Conservation (phyloP, 1,139 yeast species). For the Kluyveromyces sp. region DNA sequence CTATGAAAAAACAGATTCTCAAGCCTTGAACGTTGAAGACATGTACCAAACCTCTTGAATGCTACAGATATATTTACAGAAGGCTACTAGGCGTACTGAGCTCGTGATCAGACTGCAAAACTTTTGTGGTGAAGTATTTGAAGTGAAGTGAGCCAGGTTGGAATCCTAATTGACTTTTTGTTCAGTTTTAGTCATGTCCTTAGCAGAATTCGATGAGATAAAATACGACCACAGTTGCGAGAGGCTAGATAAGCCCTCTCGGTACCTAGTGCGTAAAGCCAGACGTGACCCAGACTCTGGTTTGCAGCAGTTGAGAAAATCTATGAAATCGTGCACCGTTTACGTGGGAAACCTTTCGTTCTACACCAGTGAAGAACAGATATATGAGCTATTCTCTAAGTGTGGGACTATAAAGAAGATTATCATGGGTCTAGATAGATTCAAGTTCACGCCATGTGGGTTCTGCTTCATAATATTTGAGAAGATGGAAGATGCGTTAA, state of each 20-base stretch:
- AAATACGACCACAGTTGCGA: slow-evolving; percentile 46
- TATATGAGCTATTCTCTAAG: slow-evolving; percentile 74
- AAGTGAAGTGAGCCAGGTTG: no score
- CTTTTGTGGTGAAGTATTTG: not conserved
- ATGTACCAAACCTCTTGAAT: not conserved
- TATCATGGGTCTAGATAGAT: slow-evolving; percentile 89
- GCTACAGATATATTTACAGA: not conserved
- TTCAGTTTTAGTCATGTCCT: slow-evolving; percentile 22
- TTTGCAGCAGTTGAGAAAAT: slow-evolving; percentile 53
- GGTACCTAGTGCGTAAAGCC: slow-evolving; percentile 70
- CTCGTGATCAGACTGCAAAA: not conserved
- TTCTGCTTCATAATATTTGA: slow-evolving; percentile 84
- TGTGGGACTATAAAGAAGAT: slow-evolving; percentile 73
- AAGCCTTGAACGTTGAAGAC: not conserved
- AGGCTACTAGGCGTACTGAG: not conserved
- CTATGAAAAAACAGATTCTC: not conserved
- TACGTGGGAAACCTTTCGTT: slow-evolving; percentile 85
- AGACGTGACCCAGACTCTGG: slow-evolving; percentile 38
- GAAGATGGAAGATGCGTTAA: slow-evolving; percentile 60
- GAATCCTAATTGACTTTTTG: not conserved
- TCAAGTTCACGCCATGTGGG: slow-evolving; percentile 88
- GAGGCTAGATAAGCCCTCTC: slow-evolving; percentile 73
- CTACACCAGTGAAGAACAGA: slow-evolving; percentile 89
- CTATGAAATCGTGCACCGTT: slow-evolving; percentile 63
- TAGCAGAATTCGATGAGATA: slow-evolving; percentile 37